Conservation (phyloP, 441 rosid species). For the Hura crepitans region DNA sequence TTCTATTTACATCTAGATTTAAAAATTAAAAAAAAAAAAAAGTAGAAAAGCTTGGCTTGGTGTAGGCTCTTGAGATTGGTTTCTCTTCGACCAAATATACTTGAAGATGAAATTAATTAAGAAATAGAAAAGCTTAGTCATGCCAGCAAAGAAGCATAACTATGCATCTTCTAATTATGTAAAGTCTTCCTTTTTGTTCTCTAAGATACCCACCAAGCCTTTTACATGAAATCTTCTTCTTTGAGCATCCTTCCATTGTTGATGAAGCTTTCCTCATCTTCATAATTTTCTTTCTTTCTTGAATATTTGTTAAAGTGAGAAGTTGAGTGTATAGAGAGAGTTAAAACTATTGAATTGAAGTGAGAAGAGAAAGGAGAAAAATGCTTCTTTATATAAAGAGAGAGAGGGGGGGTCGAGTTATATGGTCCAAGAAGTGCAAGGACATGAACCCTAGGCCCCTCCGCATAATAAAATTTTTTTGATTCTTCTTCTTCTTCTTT, state of each 20-base stretch:
- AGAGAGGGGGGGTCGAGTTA: neutral
- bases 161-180: slow-evolving; percentile 49
- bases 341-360: neutral
- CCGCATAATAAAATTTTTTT: neutral
- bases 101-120: neutral
- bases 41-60: neutral
- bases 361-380: slow-evolving; percentile 3
- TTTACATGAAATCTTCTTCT: slow-evolving; percentile 44
- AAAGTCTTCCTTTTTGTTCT: slow-evolving; percentile 48
- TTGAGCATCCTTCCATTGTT: slow-evolving; percentile 25
- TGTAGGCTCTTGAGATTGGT: too few species aligned
- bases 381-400: slow-evolving; percentile 19
- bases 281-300: neutral
- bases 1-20: slow-evolving; percentile 25
- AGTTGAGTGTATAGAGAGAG: neutral
- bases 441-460: slow-evolving; percentile 18
- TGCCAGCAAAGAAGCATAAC: slow-evolving; percentile 65
- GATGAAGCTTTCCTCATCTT: slow-evolving; percentile 17
- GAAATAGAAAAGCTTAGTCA: slow-evolving; percentile 24
- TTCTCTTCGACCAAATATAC: too few species aligned
- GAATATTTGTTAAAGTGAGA: neutral
- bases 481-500: neutral
- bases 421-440: slow-evolving; percentile 15
- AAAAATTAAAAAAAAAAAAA: neutral
- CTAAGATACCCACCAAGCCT: slow-evolving; percentile 47